A percentile compares a stretch with the other conserved stretches of the same genome.
These are phyloP conservation scores for Herpetomonas samuelpessoai DNA, from an alignment of 208 protist genomes.

Conservation along the genomic window DNA sequence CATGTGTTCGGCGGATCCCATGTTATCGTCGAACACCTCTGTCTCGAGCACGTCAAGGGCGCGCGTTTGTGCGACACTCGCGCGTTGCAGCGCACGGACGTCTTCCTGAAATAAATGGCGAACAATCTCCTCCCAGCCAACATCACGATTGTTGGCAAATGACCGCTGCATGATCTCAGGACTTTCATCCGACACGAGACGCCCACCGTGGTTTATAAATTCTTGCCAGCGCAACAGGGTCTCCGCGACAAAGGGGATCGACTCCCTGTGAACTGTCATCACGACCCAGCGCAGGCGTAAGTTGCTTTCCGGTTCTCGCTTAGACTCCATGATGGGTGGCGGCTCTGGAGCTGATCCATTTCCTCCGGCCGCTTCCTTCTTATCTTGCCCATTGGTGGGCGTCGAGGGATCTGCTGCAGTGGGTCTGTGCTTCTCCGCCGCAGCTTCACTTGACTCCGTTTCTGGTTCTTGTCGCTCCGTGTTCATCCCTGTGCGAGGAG, in stretches of 20 bases:
- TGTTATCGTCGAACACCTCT: constrained; percentile 24
- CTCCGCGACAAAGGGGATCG: constrained; percentile 41
- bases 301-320: neutral
- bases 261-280: constrained; percentile 51
- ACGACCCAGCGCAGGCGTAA: constrained; percentile 34
- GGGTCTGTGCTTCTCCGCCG: neutral
- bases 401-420: neutral
- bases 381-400: neutral
- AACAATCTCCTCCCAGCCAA: constrained; percentile 40
- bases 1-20: constrained; percentile 8
- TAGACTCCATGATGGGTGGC: neutral
- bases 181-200: neutral
- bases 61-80: constrained; percentile 30
- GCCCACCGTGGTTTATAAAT: constrained; percentile 12
- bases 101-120: constrained; percentile 36
- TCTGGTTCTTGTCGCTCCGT: too few species aligned
- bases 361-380: neutral
- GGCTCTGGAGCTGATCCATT: too few species aligned
- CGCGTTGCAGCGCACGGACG: constrained; percentile 27
- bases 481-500: neutral
- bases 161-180: neutral
- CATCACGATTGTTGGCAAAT: neutral
- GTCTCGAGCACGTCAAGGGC: constrained; percentile 50
- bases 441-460: too few species aligned
- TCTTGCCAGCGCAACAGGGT: constrained; percentile 36